These are phyloP conservation scores for Ananas comosus DNA, from an alignment of 176 grass and related monocot genomes.

Conservation along the genomic window DNA sequence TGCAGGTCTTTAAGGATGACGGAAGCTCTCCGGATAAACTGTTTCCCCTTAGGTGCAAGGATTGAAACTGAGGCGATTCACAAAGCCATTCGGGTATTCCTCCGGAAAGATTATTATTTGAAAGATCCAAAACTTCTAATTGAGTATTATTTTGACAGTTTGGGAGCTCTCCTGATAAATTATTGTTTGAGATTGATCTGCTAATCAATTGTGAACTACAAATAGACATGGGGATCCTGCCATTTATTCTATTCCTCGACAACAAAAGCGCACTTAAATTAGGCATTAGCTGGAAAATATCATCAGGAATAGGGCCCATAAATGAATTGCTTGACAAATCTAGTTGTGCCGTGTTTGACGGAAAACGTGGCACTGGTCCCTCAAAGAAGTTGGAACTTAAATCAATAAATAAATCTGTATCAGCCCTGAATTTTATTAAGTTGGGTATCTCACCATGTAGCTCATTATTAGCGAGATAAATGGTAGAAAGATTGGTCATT, in stretches of 20 bases:
- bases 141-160: not conserved
- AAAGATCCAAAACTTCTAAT: too few species aligned
- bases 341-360: not conserved
- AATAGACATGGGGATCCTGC: conserved; percentile 13
- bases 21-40: not conserved
- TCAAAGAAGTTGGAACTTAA: conserved; percentile 33
- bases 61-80: not conserved
- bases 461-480: too few species aligned
- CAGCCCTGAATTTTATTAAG: too few species aligned
- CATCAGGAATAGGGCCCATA: not conserved
- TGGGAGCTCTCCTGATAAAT: conserved; percentile 2
- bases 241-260: conserved; percentile 18
- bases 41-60: too few species aligned
- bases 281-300: not conserved
- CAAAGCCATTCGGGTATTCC: not conserved
- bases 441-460: too few species aligned
- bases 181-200: conserved; percentile 5
- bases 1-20: too few species aligned
- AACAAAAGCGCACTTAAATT: not conserved
- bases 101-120: too few species aligned
- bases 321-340: conserved; percentile 25
- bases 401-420: not conserved
- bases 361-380: conserved; percentile 13
- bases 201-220: not conserved
- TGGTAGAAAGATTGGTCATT: not conserved